phyloP scores from a whole-genome alignment of 176 grass and related monocot genomes.

The Bothriochloa decipiens region DNA sequence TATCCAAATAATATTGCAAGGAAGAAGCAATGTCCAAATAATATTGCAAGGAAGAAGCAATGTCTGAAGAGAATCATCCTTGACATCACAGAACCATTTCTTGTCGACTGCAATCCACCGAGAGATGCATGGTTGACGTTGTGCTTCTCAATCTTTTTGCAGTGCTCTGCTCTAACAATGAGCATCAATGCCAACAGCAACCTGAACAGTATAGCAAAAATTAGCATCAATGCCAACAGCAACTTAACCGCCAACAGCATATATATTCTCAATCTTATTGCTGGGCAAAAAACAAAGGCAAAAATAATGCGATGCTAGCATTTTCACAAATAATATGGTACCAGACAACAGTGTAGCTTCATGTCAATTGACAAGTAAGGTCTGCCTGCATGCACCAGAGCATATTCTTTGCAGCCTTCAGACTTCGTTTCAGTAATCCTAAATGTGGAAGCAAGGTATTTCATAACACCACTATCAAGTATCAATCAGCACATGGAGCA shows the following conservation, averaged over 20 bases:
- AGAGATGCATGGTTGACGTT: not conserved
- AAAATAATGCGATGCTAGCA: not conserved
- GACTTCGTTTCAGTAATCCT: slow-evolving; percentile 14
- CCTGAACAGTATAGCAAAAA: slow-evolving; percentile 1
- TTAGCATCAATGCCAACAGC: too few species aligned
- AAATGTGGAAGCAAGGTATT: slow-evolving; percentile 32
- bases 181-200: slow-evolving; percentile 30
- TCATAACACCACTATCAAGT: slow-evolving; percentile 5
- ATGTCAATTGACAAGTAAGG: slow-evolving; percentile 15
- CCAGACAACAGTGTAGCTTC: slow-evolving; percentile 8
- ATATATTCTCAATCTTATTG: too few species aligned
- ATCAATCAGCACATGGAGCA: slow-evolving; percentile 23
- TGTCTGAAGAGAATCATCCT: not conserved
- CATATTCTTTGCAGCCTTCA: slow-evolving; percentile 9
- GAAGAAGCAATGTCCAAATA: not conserved
- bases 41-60: not conserved
- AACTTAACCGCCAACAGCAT: too few species aligned
- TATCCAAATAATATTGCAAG: slow-evolving; percentile 12
- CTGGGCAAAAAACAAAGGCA: not conserved
- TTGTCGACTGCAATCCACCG: not conserved
- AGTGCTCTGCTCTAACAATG: slow-evolving; percentile 10
- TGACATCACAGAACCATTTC: slow-evolving; percentile 10
- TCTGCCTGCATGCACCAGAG: not conserved
- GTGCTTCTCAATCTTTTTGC: slow-evolving; percentile 1
- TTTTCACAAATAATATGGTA: not conserved